These are phyloP conservation scores for Meira miltonrushii DNA, from an alignment of 1,284 basidiomycete genomes.

Conservation along the genomic window DNA sequence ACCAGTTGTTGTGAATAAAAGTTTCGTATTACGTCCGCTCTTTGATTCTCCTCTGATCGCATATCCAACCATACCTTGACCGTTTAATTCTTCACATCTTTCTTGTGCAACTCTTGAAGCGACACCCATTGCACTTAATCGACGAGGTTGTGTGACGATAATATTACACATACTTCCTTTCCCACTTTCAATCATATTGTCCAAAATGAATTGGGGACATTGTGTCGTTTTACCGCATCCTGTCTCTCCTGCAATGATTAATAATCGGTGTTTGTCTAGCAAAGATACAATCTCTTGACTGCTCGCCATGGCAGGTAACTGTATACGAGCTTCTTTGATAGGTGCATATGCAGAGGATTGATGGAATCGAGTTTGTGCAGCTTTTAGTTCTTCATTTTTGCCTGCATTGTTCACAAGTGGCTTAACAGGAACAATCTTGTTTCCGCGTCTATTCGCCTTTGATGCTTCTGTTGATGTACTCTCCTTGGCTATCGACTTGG, in stretches of 20 bases:
- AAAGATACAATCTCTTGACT: constrained; percentile 62
- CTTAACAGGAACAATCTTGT: constrained; percentile 22
- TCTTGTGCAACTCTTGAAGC: constrained; percentile 81
- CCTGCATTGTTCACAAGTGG: constrained; percentile 53
- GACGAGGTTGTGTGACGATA: constrained; percentile 81
- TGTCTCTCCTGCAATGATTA: constrained; percentile 51
- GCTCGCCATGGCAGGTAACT: constrained; percentile 69
- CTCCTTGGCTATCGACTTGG: neutral
- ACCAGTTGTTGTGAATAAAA: constrained; percentile 89
- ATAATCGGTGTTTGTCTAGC: constrained; percentile 25
- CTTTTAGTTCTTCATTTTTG: constrained; percentile 63
- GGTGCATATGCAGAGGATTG: constrained; percentile 65
- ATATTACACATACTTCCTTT: constrained; percentile 70
- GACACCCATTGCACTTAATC: constrained; percentile 83
- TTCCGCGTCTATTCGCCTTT: neutral
- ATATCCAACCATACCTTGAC: constrained; percentile 71
- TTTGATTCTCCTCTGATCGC: constrained; percentile 84
- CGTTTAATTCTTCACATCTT: constrained; percentile 67
- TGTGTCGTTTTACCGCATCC: constrained; percentile 78
- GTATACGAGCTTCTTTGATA: constrained; percentile 63
- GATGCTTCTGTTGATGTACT: neutral
- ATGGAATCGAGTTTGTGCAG: constrained; percentile 64
- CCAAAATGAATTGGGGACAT: constrained; percentile 77
- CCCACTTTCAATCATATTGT: constrained; percentile 65
- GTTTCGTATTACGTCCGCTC: constrained; percentile 57